phyloP scores from a whole-genome alignment of 2,329 filamentous ascomycete genomes.

The Fusarium liriodendri region DNA sequence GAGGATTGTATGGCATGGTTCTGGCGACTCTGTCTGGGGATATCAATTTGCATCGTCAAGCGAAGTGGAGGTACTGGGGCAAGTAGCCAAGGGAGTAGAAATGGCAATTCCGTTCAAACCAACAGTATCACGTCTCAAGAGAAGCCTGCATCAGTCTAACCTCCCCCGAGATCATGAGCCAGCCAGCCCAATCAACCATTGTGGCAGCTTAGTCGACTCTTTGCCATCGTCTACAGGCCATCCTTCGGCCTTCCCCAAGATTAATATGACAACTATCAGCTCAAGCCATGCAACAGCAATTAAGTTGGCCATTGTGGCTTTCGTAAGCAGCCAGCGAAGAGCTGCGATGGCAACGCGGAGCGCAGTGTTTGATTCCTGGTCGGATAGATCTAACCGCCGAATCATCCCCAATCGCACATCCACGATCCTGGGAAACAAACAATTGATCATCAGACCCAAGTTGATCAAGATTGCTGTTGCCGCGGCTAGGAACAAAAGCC shows the following conservation, averaged over 20 bases:
- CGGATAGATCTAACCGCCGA: not conserved
- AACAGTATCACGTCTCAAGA: not conserved
- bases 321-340: not conserved
- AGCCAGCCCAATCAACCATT: not conserved
- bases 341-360: not conserved
- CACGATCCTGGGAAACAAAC: not conserved
- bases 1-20: conserved; percentile 39
- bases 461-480: not conserved
- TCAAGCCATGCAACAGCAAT: not conserved
- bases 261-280: not conserved
- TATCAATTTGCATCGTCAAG: conserved; percentile 21
- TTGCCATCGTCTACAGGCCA: not conserved
- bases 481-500: not conserved
- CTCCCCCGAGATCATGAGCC: not conserved
- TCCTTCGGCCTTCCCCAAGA: not conserved
- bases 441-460: not conserved
- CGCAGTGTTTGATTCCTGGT: not conserved
- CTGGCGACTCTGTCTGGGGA: conserved; percentile 32
- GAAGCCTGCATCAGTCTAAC: not conserved
- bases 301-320: not conserved
- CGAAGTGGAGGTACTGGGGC: conserved; percentile 18
- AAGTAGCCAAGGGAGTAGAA: not conserved
- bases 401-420: not conserved
- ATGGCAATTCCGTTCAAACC: not conserved
- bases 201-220: not conserved